These are phyloP conservation scores for Populus tremula DNA, from an alignment of 345 rosid species.

Conservation along the genomic window DNA sequence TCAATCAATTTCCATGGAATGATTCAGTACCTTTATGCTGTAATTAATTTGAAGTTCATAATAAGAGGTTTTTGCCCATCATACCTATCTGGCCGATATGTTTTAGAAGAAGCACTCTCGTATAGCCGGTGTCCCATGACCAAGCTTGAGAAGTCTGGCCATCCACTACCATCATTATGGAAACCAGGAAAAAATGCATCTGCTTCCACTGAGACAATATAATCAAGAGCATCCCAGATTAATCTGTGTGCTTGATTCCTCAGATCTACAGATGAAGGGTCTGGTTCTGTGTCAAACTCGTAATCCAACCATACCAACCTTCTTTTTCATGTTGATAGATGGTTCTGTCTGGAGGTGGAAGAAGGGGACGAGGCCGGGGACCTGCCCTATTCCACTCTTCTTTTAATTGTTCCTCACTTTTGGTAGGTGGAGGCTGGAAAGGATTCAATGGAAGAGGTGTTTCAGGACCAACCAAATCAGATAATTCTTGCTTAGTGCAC, in stretches of 20 bases:
- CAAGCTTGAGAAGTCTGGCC: constrained; percentile 94
- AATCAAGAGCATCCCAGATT: constrained; percentile 97
- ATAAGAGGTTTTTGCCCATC: constrained; percentile 2
- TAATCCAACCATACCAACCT: constrained; percentile 99
- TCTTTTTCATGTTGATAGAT: constrained; percentile 91
- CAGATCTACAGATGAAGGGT: constrained; percentile 68
- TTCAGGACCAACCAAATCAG: constrained; percentile 82
- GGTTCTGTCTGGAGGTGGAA: constrained; percentile 97
- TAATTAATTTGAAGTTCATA: not conserved
- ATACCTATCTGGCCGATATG: constrained; percentile 92
- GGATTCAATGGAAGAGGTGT: constrained; percentile 50
- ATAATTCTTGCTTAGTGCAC: constrained; percentile 70
- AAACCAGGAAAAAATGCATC: constrained; percentile 92
- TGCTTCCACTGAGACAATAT: constrained; percentile 78
- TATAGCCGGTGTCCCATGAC: constrained; percentile 97
- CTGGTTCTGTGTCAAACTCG: constrained; percentile 80
- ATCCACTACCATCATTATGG: constrained; percentile 74
- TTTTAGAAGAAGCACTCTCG: constrained; percentile 78
- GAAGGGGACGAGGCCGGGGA: constrained; percentile 97
- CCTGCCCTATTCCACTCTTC: constrained; percentile 94
- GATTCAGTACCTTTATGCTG: not conserved
- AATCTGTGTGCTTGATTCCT: constrained; percentile 86
- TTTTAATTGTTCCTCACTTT: constrained; percentile 64
- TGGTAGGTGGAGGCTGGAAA: constrained; percentile 43
- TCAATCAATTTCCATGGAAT: not conserved